Percentiles rank a stretch among this genome's conserved stretches.
Evolutionary conservation across 768 basidiomycete species (phyloP).

Genomic region (Naematelia aurantialba): DNA sequence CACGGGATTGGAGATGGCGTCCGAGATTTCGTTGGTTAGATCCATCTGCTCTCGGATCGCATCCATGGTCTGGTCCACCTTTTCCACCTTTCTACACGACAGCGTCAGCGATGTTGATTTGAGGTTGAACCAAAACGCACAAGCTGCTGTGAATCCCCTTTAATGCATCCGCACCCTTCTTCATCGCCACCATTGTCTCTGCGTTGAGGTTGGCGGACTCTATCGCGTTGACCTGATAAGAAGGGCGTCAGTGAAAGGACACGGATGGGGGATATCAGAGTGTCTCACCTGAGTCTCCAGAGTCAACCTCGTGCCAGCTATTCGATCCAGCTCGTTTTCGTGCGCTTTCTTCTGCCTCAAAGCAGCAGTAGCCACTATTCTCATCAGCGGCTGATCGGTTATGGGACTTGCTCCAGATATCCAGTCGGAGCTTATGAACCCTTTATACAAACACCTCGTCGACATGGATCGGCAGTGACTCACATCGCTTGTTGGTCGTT

Average conservation of each 20-base stretch:
- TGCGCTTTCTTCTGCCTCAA: constrained; percentile 87
- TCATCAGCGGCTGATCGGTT: not conserved
- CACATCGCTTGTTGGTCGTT: constrained; percentile 86
- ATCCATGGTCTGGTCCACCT: constrained; percentile 86
- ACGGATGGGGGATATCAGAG: not conserved
- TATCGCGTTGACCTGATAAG: constrained; percentile 73
- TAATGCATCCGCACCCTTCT: constrained; percentile 77
- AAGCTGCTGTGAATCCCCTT: constrained; percentile 64
- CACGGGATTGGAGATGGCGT: constrained; percentile 72
- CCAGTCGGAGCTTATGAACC: too few species aligned
- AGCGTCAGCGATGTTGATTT: not conserved
- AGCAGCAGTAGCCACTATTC: constrained; percentile 75
- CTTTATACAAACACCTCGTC: too few species aligned
- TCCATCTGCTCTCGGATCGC: constrained; percentile 84
- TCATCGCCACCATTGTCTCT: constrained; percentile 96
- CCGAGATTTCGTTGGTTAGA: constrained; percentile 85
- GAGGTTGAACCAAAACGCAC: constrained; percentile 57
- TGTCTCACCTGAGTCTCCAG: constrained; percentile 73
- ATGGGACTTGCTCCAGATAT: too few species aligned
- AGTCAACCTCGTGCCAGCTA: constrained; percentile 80
- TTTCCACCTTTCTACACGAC: constrained; percentile 66
- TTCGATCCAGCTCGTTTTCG: constrained; percentile 78
- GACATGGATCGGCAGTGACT: too few species aligned
- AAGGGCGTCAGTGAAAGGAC: not conserved
- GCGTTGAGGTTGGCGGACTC: constrained; percentile 97